phyloP scores from a whole-genome alignment of 129 eudicot species.

The Chrysanthemum lavandulifolium region DNA sequence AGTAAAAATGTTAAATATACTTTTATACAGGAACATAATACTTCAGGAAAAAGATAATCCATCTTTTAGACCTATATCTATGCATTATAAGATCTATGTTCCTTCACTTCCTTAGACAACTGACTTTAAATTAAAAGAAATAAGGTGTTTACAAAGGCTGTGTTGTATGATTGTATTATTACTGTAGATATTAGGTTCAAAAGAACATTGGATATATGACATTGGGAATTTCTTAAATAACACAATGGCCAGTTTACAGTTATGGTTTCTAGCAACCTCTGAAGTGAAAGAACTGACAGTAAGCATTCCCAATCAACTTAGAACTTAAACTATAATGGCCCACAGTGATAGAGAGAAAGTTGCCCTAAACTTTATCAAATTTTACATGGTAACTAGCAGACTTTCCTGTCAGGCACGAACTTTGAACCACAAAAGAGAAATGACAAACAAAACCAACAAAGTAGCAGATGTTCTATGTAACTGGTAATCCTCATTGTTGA shows the following conservation, averaged over 20 bases:
- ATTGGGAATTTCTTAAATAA: no score
- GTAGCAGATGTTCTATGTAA: neutral
- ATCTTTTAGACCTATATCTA: neutral
- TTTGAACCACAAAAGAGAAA: neutral
- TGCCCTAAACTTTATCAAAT: neutral
- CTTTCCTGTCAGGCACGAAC: neutral
- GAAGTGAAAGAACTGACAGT: neutral
- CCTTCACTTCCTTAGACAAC: neutral
- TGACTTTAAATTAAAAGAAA: neutral
- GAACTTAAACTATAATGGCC: no score
- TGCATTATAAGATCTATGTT: neutral
- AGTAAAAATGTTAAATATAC: neutral
- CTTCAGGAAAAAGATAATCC: neutral
- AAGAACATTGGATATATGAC: neutral
- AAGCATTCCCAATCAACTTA: neutral
- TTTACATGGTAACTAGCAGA: neutral
- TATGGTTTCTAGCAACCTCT: neutral
- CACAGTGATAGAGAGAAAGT: neutral
- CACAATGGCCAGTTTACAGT: neutral
- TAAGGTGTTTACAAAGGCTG: neutral
- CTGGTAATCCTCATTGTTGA: neutral
- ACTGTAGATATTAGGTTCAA: conserved; percentile 4
- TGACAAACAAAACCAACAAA: neutral
- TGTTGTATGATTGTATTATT: neutral
- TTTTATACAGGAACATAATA: neutral